These are phyloP conservation scores for Multifurca ochricompacta DNA, from an alignment of 768 basidiomycete genomes.

Conservation along the genomic window DNA sequence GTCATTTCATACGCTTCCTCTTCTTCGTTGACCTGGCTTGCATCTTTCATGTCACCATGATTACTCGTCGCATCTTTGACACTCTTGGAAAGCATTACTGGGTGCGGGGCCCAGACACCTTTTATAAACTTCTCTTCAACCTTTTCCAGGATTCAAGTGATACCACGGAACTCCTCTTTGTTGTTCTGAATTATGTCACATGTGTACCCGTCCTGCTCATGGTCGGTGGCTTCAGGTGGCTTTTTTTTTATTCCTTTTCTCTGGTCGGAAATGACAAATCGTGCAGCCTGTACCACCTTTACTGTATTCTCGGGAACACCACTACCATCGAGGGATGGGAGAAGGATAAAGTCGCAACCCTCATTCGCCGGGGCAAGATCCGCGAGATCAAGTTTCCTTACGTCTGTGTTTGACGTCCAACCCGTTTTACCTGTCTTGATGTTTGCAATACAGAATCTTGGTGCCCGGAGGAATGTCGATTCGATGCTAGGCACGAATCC, in stretches of 20 bases:
- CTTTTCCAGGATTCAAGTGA: conserved; percentile 59
- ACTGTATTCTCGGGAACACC: conserved; percentile 64
- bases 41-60: conserved; percentile 79
- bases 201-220: conserved; percentile 80
- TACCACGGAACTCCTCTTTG: conserved; percentile 63
- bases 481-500: conserved; percentile 72
- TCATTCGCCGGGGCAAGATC: conserved; percentile 81
- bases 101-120: conserved; percentile 30
- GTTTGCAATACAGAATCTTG: conserved; percentile 59
- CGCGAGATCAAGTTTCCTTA: conserved; percentile 92
- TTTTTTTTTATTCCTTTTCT: neutral
- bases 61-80: conserved; percentile 54
- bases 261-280: conserved; percentile 17
- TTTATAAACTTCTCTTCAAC: conserved; percentile 18
- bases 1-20: conserved; percentile 83
- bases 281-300: conserved; percentile 78
- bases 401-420: conserved; percentile 37
- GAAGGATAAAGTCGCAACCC: conserved; percentile 86
- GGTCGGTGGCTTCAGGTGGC: conserved; percentile 87
- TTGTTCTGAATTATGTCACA: conserved; percentile 80
- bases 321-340: conserved; percentile 99
- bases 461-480: conserved; percentile 59
- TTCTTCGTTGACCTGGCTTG: conserved; percentile 91
- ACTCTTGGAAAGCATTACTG: conserved; percentile 40
- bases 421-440: conserved; percentile 4